Conservation (phyloP, 257 asterid species). For the Fraxinus anomala region DNA sequence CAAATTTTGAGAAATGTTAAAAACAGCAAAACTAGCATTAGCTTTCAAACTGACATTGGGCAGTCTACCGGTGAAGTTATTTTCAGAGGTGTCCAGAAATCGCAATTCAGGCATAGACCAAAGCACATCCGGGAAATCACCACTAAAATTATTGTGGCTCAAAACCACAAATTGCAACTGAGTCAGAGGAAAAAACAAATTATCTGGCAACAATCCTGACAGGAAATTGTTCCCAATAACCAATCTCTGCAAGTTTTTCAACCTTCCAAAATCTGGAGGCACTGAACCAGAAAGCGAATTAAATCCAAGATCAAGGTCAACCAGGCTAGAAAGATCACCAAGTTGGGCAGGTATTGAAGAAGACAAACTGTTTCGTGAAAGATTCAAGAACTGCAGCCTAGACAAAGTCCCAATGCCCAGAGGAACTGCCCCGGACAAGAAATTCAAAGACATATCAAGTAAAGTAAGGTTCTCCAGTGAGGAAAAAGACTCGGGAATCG, state of each 20-base stretch:
- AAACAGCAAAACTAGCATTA: too few species aligned
- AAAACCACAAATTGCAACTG: conserved; percentile 54
- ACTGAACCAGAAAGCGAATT: conserved; percentile 46
- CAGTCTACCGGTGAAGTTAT: conserved; percentile 67
- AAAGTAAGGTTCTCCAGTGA: conserved; percentile 42
- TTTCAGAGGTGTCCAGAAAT: conserved; percentile 65
- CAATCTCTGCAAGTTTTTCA: conserved; percentile 61
- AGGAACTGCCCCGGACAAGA: conserved; percentile 48
- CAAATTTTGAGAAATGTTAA: conserved; percentile 36
- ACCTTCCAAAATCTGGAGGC: conserved; percentile 52
- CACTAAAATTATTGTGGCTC: conserved; percentile 54
- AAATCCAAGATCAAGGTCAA: conserved; percentile 60
- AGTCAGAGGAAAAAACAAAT: conserved; percentile 51
- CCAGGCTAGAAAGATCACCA: conserved; percentile 42
- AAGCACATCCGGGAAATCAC: conserved; percentile 52
- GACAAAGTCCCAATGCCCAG: conserved; percentile 49
- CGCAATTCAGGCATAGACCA: conserved; percentile 74
- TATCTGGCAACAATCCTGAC: conserved; percentile 56
- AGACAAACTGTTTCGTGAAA: conserved; percentile 47
- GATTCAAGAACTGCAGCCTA: conserved; percentile 47
- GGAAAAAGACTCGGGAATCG: conserved; percentile 36
- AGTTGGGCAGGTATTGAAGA: too few species aligned
- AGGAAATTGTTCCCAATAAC: conserved; percentile 53
- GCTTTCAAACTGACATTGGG: too few species aligned
- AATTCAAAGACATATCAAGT: conserved; percentile 51